phyloP scores from a whole-genome alignment of 2,329 filamentous ascomycete genomes.

The Nectriaceae sp. region DNA sequence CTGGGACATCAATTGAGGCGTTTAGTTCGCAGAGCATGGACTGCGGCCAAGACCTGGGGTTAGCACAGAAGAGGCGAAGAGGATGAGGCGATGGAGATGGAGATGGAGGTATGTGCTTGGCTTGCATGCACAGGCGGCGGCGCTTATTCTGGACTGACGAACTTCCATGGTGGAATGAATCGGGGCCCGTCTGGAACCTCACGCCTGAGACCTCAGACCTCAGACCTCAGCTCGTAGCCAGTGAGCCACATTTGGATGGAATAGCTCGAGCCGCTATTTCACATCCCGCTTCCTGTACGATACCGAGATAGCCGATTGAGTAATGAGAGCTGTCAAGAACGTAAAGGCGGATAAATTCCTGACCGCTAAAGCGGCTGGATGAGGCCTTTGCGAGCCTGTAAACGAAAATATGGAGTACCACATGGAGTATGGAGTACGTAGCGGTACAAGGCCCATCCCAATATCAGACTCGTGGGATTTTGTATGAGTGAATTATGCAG shows the following conservation, averaged over 20 bases:
- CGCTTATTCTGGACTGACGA: not conserved
- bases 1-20: not conserved
- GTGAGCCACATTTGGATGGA: not conserved
- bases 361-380: slow-evolving; percentile 15
- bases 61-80: slow-evolving; percentile 15
- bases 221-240: not conserved
- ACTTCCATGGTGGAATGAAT: too few relatives aligned
- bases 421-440: slow-evolving; percentile 4
- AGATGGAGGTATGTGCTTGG: not conserved
- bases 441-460: slow-evolving; percentile 13
- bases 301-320: slow-evolving; percentile 20
- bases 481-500: slow-evolving; percentile 32
- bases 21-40: not conserved
- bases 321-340: slow-evolving; percentile 5
- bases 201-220: not conserved
- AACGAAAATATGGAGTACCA: not conserved
- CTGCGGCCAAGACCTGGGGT: slow-evolving; percentile 25
- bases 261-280: not conserved
- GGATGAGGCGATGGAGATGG: not conserved
- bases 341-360: slow-evolving; percentile 4
- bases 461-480: slow-evolving; percentile 9
- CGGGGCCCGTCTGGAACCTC: too few relatives aligned
- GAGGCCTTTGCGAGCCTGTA: slow-evolving; percentile 9
- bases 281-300: not conserved
- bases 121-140: not conserved